Evolutionary conservation across 805 yeast genomes (phyloP).

Genomic region (Spathaspora boniae): DNA sequence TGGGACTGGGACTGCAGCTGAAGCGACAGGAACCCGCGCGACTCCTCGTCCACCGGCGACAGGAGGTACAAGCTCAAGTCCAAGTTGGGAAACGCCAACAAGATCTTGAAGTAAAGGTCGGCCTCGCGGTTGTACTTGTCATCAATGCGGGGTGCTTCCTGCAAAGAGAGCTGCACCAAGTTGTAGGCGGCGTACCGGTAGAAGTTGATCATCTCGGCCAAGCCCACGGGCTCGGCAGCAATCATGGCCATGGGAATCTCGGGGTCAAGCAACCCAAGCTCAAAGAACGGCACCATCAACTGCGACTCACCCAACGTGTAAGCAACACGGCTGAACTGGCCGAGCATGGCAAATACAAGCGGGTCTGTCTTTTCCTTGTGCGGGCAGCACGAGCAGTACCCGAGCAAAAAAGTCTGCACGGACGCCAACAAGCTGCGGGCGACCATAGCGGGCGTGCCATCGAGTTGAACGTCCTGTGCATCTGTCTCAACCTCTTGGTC

Average conservation of each 20-base stretch:
- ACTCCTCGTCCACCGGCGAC: constrained; percentile 2
- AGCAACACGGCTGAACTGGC: constrained; percentile 13
- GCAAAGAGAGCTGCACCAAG: constrained; percentile 19
- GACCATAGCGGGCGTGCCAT: constrained; percentile 1
- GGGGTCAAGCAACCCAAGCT: constrained; percentile 11
- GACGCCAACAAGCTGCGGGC: constrained; percentile 2
- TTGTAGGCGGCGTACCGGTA: constrained; percentile 28
- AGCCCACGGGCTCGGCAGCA: constrained; percentile 10
- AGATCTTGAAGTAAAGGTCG: constrained; percentile 20
- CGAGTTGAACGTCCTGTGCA: constrained; percentile 8
- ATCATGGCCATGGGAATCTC: constrained; percentile 19
- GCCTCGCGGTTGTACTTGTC: constrained; percentile 16
- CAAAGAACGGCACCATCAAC: constrained; percentile 14
- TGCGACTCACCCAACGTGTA: constrained; percentile 19
- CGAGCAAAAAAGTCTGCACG: constrained; percentile 3
- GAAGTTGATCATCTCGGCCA: constrained; percentile 19
- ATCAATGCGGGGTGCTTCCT: constrained; percentile 5
- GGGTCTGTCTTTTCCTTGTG: neutral
- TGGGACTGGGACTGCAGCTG: no score
- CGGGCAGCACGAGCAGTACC: neutral
- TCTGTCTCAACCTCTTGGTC: no score
- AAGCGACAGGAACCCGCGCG: no score
- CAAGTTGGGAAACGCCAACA: constrained; percentile 22
- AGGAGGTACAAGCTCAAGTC: constrained; percentile 7
- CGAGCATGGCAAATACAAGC: constrained; percentile 14